These are phyloP conservation scores for Lophiotrema nucula DNA, from an alignment of 495 filamentous ascomycete species.

Conservation along the genomic window DNA sequence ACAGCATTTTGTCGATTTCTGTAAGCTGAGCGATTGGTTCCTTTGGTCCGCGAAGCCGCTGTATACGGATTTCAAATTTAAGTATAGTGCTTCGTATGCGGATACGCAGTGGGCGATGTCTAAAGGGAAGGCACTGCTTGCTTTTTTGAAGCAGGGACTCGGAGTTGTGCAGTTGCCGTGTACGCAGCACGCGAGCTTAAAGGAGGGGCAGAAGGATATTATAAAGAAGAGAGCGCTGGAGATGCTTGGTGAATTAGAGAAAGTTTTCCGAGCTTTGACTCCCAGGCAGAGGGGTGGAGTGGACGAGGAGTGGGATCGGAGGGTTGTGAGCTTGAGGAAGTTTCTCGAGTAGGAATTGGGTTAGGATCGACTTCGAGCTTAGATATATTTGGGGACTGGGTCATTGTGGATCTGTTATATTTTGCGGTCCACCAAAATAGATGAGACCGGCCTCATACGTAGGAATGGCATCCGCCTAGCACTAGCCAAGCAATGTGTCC, in stretches of 20 bases:
- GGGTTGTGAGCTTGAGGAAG: not conserved
- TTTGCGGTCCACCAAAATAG: not conserved
- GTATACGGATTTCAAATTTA: not conserved
- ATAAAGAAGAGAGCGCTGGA: slow-evolving; percentile 3
- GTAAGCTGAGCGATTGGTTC: not conserved
- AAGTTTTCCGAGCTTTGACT: not conserved
- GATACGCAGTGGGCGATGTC: not conserved
- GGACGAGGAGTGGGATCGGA: not conserved
- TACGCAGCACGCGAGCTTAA: not conserved
- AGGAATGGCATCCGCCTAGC: too few species aligned
- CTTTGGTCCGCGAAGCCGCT: slow-evolving; percentile 1
- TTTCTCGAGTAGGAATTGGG: not conserved
- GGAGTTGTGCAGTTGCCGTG: slow-evolving; percentile 1
- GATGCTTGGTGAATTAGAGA: not conserved
- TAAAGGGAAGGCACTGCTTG: not conserved
- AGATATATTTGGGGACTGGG: not conserved
- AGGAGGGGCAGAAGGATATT: not conserved
- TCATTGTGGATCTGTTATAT: not conserved
- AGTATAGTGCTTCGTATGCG: slow-evolving; percentile 2
- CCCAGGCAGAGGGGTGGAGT: not conserved
- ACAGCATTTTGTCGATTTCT: slow-evolving; percentile 4
- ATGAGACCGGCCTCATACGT: too few species aligned
- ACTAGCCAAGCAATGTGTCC: too few species aligned
- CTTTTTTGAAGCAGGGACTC: not conserved
- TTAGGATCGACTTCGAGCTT: not conserved